Evolutionary conservation across 2,329 filamentous ascomycete species (phyloP), one percentile per base, ranked within the genome.

Genomic region (Epichloe uncinata): DNA sequence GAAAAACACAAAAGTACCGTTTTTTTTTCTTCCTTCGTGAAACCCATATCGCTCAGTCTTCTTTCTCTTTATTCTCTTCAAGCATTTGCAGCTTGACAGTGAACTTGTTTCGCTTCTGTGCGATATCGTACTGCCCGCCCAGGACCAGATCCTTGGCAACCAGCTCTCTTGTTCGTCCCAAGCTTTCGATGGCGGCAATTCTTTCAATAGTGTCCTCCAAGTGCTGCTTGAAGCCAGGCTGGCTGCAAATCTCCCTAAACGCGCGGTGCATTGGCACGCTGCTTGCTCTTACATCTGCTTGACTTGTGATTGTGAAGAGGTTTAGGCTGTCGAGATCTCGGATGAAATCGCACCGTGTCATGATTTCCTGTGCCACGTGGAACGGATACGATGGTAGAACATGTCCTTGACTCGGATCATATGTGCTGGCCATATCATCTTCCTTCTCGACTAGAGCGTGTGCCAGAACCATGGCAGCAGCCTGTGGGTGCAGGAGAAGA

Each of bases 271-370:
- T 98, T 2, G 93, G 93, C 26, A 98, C 91, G 2, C 84, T 91
- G 65, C 94, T 91, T 1, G 93, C 93, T 44, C 93, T 82, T 7
- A 98, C 93, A 64, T 85, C 84, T 15, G 90, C 88, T 40, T 78
- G 77, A 51, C 83, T 87, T 53, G 94, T 91, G 60, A 98, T 97
- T 54, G 87, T 93, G 69, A 97, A 96, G 52, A 98, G 79, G 63
- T 97, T 97, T 53, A 93, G 79, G 55, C 93, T 87, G 68, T 98
- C 93, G 62, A 97, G 90, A 53, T 82, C 77, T 57, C 93, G 82
- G 60, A 97, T 90, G 64, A 97, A 98, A 66, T 98, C 93, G 52
- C 88, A 84, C 48, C 93, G 78, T 12, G 93, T 97, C 91, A 96
- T 96, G 63, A 96, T 84, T 66, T 96, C 78, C 54, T 91, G 84